Conservation (phyloP, 164 flowering plant genomes). For the Buxus sempervirens region DNA sequence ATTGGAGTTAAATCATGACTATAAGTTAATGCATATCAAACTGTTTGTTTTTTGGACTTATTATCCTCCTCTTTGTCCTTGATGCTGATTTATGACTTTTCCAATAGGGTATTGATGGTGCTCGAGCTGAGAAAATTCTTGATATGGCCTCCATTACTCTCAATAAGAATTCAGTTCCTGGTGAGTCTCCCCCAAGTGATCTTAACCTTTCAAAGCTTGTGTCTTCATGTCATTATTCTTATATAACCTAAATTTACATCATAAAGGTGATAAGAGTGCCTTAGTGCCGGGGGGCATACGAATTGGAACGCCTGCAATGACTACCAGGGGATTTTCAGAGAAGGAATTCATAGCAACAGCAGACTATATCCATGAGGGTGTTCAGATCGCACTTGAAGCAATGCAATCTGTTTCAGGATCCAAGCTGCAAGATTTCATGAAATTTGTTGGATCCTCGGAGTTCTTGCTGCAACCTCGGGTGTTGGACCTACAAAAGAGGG, state of each 20-base stretch:
- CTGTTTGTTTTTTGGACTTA: not conserved
- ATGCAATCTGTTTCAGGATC: conserved; percentile 53
- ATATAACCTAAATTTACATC: conserved; percentile 1
- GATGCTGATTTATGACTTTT: not conserved
- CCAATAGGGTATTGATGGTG: conserved; percentile 75
- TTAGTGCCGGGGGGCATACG: conserved; percentile 91
- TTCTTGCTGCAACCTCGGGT: conserved; percentile 50
- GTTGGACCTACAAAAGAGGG: conserved; percentile 53
- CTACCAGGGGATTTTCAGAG: conserved; percentile 80
- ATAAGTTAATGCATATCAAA: not conserved
- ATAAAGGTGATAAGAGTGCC: conserved; percentile 82
- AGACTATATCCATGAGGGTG: conserved; percentile 85
- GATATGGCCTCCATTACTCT: conserved; percentile 92
- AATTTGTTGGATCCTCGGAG: conserved; percentile 51
- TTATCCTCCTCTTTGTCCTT: not conserved
- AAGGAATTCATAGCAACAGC: conserved; percentile 64
- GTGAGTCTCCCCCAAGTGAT: conserved; percentile 27
- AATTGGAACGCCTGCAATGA: conserved; percentile 96
- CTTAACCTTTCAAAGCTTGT: not conserved
- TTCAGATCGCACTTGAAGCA: conserved; percentile 66
- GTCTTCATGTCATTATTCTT: not conserved
- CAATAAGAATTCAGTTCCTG: conserved; percentile 93
- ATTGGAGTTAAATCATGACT: not conserved
- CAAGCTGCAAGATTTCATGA: conserved; percentile 86
- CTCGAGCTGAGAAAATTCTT: conserved; percentile 84